Conservation (phyloP, 2,329 filamentous ascomycete genomes). For the Fusarium fracticaudum region DNA sequence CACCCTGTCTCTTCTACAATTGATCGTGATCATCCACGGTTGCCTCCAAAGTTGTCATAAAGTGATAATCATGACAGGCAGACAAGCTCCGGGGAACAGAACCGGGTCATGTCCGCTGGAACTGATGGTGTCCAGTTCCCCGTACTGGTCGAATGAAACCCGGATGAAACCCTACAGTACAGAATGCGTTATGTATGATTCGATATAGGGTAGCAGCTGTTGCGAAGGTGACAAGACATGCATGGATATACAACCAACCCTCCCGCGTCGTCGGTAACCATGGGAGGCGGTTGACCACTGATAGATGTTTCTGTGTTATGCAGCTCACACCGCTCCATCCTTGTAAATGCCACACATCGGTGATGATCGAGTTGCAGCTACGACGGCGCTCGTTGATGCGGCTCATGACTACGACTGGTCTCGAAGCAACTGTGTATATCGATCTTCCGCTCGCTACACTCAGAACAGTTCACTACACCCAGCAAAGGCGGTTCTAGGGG, state of each 20-base stretch:
- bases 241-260: background rate
- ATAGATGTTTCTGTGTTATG: slow-evolving; percentile 1
- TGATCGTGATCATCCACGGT: background rate
- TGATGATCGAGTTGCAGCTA: too few relatives aligned
- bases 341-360: background rate
- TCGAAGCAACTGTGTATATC: slow-evolving; percentile 18
- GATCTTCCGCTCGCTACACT: background rate
- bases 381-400: too few relatives aligned
- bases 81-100: slow-evolving; percentile 9
- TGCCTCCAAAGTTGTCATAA: background rate
- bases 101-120: background rate
- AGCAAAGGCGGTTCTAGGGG: background rate
- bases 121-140: background rate
- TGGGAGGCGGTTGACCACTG: background rate
- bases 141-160: background rate
- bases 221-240: background rate
- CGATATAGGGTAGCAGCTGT: slow-evolving; percentile 15
- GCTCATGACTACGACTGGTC: background rate
- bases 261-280: slow-evolving; percentile 3
- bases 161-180: background rate
- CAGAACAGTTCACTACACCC: background rate
- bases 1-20: background rate
- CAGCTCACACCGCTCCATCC: slow-evolving; percentile 18
- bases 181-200: background rate
- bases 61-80: slow-evolving; percentile 5